Evolutionary conservation across 768 basidiomycete genomes (phyloP).

Genomic region (Lepiota venenata): DNA sequence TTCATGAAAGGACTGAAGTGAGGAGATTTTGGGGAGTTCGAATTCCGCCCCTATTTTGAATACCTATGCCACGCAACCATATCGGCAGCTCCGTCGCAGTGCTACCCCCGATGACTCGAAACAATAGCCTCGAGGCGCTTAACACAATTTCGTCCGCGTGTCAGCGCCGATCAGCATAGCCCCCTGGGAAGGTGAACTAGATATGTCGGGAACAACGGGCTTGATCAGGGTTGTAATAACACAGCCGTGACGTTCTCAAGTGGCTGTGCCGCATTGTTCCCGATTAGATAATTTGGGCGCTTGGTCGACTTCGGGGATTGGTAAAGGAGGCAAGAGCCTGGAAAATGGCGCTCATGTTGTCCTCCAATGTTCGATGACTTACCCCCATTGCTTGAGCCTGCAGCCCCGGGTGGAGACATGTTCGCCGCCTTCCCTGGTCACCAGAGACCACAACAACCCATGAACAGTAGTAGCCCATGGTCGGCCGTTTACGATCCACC

Average conservation of each 20-base stretch:
- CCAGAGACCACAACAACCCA: not conserved
- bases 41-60: not conserved
- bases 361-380: not conserved
- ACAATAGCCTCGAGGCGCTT: too few species aligned
- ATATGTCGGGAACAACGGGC: too few species aligned
- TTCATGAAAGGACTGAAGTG: not conserved
- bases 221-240: too few species aligned
- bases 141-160: too few species aligned
- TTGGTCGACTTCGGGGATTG: not conserved
- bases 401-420: not conserved
- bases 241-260: too few species aligned
- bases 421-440: conserved; percentile 7
- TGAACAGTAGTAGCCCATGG: conserved; percentile 2
- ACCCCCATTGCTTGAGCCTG: conserved; percentile 1
- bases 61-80: not conserved
- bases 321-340: not conserved
- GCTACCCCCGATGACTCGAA: too few species aligned
- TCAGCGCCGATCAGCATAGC: too few species aligned
- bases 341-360: not conserved
- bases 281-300: conserved; percentile 1
- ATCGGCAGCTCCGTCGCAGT: not conserved
- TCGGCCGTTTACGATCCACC: not conserved
- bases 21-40: not conserved
- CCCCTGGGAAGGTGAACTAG: too few species aligned
- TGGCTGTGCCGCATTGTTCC: not conserved